Percentiles rank a stretch among this genome's conserved stretches.
phyloP scores from a whole-genome alignment of 768 basidiomycete genomes.

The Pulveroboletus sp. region DNA sequence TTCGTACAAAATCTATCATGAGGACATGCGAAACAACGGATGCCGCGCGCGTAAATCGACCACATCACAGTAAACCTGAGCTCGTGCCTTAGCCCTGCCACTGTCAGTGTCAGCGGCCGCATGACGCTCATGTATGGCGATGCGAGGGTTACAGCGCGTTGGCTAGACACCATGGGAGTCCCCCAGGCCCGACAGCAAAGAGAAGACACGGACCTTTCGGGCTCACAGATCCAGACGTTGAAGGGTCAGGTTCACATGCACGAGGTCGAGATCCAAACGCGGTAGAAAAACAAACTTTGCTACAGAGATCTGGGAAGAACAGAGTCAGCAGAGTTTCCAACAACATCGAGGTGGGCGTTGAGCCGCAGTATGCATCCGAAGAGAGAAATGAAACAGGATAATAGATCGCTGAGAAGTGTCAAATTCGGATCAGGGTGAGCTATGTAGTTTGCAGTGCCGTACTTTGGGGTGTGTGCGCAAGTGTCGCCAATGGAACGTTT shows the following conservation, averaged over 20 bases:
- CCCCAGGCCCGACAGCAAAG: background rate
- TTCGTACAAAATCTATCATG: background rate
- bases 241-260: constrained; percentile 3
- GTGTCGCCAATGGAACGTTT: constrained; percentile 7
- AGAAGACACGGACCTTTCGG: background rate
- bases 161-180: background rate
- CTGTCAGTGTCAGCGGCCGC: too few relatives aligned
- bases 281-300: constrained; percentile 1
- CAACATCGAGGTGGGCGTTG: constrained; percentile 9
- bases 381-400: background rate
- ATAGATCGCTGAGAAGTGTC: constrained; percentile 2
- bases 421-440: constrained; percentile 8
- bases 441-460: background rate
- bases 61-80: too few relatives aligned
- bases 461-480: background rate
- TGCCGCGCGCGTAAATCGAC: background rate
- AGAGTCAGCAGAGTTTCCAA: constrained; percentile 7
- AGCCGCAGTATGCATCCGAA: background rate
- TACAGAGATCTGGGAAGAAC: background rate
- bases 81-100: too few relatives aligned
- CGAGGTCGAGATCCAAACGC: constrained; percentile 8
- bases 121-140: background rate
- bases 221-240: background rate
- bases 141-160: background rate
- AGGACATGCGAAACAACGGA: background rate